Conservation (phyloP, 2,329 filamentous ascomycete species). For the Metarhizium anisopliae region DNA sequence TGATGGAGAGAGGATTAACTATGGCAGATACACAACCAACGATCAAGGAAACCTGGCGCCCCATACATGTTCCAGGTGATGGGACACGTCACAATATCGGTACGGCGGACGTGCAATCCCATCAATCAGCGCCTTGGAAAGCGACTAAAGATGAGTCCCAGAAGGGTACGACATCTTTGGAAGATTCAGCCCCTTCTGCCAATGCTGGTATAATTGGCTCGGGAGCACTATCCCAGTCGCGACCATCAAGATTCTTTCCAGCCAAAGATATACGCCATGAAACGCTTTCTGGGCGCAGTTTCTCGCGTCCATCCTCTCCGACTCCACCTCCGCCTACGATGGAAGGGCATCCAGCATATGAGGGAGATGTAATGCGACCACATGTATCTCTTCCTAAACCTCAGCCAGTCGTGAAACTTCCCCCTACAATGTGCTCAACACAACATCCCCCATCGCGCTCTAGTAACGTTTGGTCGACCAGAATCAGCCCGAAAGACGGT, state of each 20-base stretch:
- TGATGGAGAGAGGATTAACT: conserved; percentile 34
- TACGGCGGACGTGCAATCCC: conserved; percentile 18
- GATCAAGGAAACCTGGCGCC: conserved; percentile 48
- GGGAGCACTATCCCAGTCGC: conserved; percentile 32
- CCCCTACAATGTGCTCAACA: conserved; percentile 38
- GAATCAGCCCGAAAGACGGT: conserved; percentile 22
- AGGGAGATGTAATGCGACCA: conserved; percentile 55
- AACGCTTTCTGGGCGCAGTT: conserved; percentile 24
- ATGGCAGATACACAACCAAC: conserved; percentile 35
- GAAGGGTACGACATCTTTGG: conserved; percentile 9
- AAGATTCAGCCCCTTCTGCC: conserved; percentile 13
- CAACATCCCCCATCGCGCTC: conserved; percentile 16
- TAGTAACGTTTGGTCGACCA: conserved; percentile 26
- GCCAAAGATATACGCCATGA: conserved; percentile 39
- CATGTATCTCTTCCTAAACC: conserved; percentile 62
- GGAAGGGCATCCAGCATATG: conserved; percentile 63
- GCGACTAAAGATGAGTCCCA: conserved; percentile 17
- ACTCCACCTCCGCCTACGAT: conserved; percentile 65
- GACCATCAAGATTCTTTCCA: conserved; percentile 55
- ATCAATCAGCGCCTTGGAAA: conserved; percentile 21
- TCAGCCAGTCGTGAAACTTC: conserved; percentile 72
- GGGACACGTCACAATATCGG: conserved; percentile 22
- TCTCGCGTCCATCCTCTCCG: conserved; percentile 44
- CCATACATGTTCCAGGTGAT: conserved; percentile 28
- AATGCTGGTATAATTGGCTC: conserved; percentile 21